phyloP scores from a whole-genome alignment of 2,329 filamentous ascomycete genomes.

The Beauveria sp. region DNA sequence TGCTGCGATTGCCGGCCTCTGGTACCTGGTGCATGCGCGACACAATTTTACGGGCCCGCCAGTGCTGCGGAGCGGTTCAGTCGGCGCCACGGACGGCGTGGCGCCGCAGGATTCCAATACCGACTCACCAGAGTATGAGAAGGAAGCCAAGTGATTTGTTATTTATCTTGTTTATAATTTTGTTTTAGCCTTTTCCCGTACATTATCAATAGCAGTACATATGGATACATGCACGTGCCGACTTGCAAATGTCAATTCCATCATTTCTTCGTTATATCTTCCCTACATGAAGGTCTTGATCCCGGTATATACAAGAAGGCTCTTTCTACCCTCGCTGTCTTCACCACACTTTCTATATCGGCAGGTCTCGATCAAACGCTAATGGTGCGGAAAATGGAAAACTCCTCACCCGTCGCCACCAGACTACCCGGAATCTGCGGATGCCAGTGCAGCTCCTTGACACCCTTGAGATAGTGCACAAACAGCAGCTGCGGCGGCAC shows the following conservation, averaged over 20 bases:
- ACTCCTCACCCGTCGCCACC: slow-evolving; percentile 84
- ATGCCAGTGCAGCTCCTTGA: slow-evolving; percentile 97
- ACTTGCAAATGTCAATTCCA: not conserved
- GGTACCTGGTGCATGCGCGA: slow-evolving; percentile 56
- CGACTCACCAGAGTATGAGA: not conserved
- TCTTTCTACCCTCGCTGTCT: not conserved
- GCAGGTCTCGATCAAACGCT: slow-evolving; percentile 49
- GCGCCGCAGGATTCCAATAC: slow-evolving; percentile 4
- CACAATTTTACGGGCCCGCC: slow-evolving; percentile 57
- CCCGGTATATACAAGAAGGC: slow-evolving; percentile 1
- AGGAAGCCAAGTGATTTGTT: not conserved
- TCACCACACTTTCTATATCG: not conserved
- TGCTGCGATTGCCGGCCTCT: slow-evolving; percentile 48
- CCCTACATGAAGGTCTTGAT: not conserved
- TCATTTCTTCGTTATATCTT: slow-evolving; percentile 4
- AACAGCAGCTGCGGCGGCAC: slow-evolving; percentile 93
- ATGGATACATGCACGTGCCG: not conserved
- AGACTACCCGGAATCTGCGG: slow-evolving; percentile 86
- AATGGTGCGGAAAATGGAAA: slow-evolving; percentile 80
- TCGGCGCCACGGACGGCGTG: not conserved
- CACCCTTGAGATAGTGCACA: slow-evolving; percentile 90
- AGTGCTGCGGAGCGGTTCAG: slow-evolving; percentile 15
- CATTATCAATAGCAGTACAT: not conserved
- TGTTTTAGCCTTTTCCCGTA: not conserved
- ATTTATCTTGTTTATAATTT: not conserved